Evolutionary conservation across 1,139 yeast species (phyloP), one percentile per base, ranked within the genome.

Genomic region (Magnusiomyces sp.): DNA sequence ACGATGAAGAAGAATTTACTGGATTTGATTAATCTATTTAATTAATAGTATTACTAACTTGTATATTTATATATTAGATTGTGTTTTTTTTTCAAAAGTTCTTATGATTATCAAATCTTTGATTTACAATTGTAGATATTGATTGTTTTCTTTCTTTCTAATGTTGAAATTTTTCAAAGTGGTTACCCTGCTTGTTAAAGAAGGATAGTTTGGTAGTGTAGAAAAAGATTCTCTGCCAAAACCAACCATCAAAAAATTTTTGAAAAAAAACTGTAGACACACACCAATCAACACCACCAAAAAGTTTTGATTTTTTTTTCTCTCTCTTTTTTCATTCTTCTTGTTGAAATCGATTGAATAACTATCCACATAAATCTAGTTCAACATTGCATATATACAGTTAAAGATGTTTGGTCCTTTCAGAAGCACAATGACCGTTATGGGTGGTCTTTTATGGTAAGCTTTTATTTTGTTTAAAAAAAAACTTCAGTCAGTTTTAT

Each of bases 381-480:
- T n/a, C n/a, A n/a, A n/a, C n/a, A n/a, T n/a, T n/a, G n/a, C n/a
- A n/a, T n/a, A n/a, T n/a, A n/a, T n/a, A n/a, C n/a, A n/a, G n/a
- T n/a, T n/a, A n/a, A n/a, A n/a, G n/a, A 86, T 87, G 95, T 80
- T 87, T 62, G 95, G 95, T 52, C 81, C 95, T 14, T 88, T 88
- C 64, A 83, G 76, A 71, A 71, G 83, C 32, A 71, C 95, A 13
- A 68, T 74, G 53, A 74, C 79, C 37, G 68, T 77, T 13, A 67
- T 81, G 45, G 95, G 97, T 51, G 97, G 97, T 32, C 78, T 88
- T 61, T 71, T 90, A 51, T 90, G 97, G 96, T 81, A 77, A 57
- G 77, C 74, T 44, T 69, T 72, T 75, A 29, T 38, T 41, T 34
- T 38, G 11, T 19, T 14, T 41, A 14, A n/a, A 37, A 2, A 19